Evolutionary conservation across 2,329 filamentous ascomycete species (phyloP).

Genomic region (Zalaria sp.): DNA sequence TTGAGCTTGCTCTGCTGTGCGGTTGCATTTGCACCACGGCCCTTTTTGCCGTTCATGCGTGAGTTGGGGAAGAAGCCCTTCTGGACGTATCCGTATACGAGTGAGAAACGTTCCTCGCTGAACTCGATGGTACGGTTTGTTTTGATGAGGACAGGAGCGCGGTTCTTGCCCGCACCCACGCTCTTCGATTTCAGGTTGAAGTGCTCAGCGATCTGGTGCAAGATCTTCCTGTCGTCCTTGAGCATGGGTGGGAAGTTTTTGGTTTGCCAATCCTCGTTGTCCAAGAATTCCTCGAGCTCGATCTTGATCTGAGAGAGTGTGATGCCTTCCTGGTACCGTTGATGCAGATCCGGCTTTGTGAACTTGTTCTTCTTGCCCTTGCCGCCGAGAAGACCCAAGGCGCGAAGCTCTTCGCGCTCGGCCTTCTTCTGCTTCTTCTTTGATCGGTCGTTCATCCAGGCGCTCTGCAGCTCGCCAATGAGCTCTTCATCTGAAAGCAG

Average conservation of each 20-base stretch:
- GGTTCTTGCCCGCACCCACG: slow-evolving; percentile 53
- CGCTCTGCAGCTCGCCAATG: slow-evolving; percentile 21
- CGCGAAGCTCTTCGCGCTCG: slow-evolving; percentile 31
- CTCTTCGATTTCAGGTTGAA: slow-evolving; percentile 78
- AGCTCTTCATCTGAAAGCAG: slow-evolving; percentile 31
- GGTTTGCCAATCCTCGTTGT: slow-evolving; percentile 47
- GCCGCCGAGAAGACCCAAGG: slow-evolving; percentile 26
- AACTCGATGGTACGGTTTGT: slow-evolving; percentile 52
- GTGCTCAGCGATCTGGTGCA: slow-evolving; percentile 65
- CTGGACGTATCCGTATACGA: slow-evolving; percentile 27
- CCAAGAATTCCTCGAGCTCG: slow-evolving; percentile 60
- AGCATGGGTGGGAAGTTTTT: slow-evolving; percentile 74
- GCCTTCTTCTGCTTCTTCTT: slow-evolving; percentile 33
- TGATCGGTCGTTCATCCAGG: slow-evolving; percentile 29
- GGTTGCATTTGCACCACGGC: slow-evolving; percentile 5
- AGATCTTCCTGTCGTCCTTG: slow-evolving; percentile 56
- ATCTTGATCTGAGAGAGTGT: slow-evolving; percentile 53
- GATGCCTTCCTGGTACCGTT: slow-evolving; percentile 63
- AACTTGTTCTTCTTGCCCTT: slow-evolving; percentile 25
- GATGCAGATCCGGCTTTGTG: slow-evolving; percentile 36
- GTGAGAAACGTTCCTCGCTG: slow-evolving; percentile 36
- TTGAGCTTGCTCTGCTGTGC: slow-evolving; percentile 7
- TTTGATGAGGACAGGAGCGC: slow-evolving; percentile 67
- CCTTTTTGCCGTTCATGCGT: slow-evolving; percentile 26
- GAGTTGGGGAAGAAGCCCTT: slow-evolving; percentile 37